Conservation (phyloP, 345 rosid species). For the Eucalyptus paniculata region DNA sequence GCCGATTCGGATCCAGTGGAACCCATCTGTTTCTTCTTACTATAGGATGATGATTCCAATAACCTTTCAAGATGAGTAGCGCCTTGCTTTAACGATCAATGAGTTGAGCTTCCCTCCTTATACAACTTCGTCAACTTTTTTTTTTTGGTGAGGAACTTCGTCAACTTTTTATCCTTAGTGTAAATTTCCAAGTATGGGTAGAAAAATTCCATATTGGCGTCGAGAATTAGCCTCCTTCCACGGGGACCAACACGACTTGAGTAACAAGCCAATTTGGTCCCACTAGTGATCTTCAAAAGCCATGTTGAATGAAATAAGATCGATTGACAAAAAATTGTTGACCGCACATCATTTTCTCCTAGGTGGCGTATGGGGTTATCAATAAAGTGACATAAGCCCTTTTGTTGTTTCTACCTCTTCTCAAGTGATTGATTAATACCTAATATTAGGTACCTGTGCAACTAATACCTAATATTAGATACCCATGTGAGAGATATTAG, state of each 20-base stretch:
- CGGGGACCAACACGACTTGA: too few relatives aligned
- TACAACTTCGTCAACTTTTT: background rate
- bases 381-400: background rate
- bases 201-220: background rate
- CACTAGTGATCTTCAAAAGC: background rate
- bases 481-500: too few relatives aligned
- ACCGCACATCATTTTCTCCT: background rate
- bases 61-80: background rate
- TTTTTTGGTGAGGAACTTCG: too few relatives aligned
- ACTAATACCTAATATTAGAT: too few relatives aligned
- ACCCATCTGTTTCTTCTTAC: background rate
- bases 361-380: background rate
- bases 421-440: background rate
- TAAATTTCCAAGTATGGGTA: too few relatives aligned
- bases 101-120: background rate
- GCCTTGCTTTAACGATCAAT: background rate
- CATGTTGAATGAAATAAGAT: too few relatives aligned
- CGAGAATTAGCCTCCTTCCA: background rate
- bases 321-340: background rate
- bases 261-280: too few relatives aligned
- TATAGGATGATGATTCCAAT: background rate
- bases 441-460: too few relatives aligned
- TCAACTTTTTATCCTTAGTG: too few relatives aligned
- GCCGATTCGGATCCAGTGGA: background rate
- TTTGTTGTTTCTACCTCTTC: background rate